Evolutionary conservation across 2,329 filamentous ascomycete species (phyloP), one percentile per base, ranked within the genome.

Genomic region (Phyllosticta citriasiana): DNA sequence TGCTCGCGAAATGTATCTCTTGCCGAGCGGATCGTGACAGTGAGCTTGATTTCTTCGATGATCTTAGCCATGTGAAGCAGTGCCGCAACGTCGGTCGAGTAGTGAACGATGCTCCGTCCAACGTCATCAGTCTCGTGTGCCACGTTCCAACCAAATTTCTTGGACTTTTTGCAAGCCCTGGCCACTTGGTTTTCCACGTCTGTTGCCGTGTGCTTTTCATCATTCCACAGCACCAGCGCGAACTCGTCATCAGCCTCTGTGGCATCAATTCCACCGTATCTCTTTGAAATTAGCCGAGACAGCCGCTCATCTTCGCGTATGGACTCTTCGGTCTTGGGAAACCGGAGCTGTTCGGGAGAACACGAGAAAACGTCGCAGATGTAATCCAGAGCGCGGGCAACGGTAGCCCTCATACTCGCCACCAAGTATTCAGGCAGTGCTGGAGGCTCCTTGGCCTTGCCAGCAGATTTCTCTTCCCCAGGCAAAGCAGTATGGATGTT

Each of bases 301-400:
- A 83, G 81, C 62, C 82, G 80, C 76, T 97, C 94, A 73, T 99
- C 94, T 64, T 87, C 81, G 60, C 84, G 77, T 61, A 99, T 94
- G 0, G 86, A 88, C 60, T 91, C 87, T 65, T 86, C 84, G 0
- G 91, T 89, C 77, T 97, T 99, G 8, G 87, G 80, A 63, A 96
- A 80, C 51, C 94, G 86, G 56, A 99, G 80, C 75, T 99, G 93
- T 76, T 99, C 95, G 0, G 95, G 95, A 1, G 93, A 95, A 76
- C 95, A 99, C 2, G 94, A 97, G 65, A 97, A 91, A 64, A 99
- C 91, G 77, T 99, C 94, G 77, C 93, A 97, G 65, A 99, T 87
- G 72, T 96, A 99, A 77, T 99, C 94, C 64, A 97, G 83, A 10
- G 86, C 87, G 63, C 90, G 84, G 1, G 89, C 85, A 65, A 99